Evolutionary conservation across 371 early-diverging fungal species (phyloP).

Genomic region (Apophysomyces elegans): DNA sequence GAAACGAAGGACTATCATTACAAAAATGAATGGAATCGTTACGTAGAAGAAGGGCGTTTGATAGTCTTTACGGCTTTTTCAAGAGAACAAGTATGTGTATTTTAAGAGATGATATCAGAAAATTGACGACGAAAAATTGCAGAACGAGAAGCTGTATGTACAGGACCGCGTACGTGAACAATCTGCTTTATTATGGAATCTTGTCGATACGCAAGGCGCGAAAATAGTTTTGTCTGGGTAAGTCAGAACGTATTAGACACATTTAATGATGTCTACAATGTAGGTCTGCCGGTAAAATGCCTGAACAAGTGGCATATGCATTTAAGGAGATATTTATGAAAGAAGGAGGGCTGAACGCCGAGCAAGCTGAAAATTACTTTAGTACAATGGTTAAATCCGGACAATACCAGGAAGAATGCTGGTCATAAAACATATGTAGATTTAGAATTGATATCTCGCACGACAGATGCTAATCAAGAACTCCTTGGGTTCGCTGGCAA

Average conservation of each 20-base stretch:
- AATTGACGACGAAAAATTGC: not conserved
- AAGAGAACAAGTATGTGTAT: constrained; percentile 48
- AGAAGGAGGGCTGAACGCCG: constrained; percentile 58
- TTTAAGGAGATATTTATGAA: constrained; percentile 64
- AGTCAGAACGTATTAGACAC: not conserved
- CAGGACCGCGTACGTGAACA: constrained; percentile 80
- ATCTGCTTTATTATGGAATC: constrained; percentile 62
- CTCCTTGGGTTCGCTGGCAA: constrained; percentile 42
- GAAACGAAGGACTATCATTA: constrained; percentile 76
- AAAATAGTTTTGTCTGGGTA: constrained; percentile 77
- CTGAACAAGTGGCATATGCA: constrained; percentile 77
- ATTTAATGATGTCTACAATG: constrained; percentile 17
- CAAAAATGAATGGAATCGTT: constrained; percentile 63
- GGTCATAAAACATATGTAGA: constrained; percentile 52
- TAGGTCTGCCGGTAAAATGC: constrained; percentile 85
- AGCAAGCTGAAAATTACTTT: constrained; percentile 68
- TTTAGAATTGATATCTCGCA: constrained; percentile 49
- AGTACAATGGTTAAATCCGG: constrained; percentile 63
- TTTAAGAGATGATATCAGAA: not conserved
- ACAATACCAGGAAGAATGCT: constrained; percentile 89
- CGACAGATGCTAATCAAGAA: constrained; percentile 58
- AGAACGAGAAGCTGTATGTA: constrained; percentile 65
- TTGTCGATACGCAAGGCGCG: constrained; percentile 63
- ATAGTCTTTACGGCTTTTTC: constrained; percentile 78
- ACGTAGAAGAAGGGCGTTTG: constrained; percentile 52